These are phyloP conservation scores for Senna siamea DNA, from an alignment of 306 rosid genomes.

Conservation along the genomic window DNA sequence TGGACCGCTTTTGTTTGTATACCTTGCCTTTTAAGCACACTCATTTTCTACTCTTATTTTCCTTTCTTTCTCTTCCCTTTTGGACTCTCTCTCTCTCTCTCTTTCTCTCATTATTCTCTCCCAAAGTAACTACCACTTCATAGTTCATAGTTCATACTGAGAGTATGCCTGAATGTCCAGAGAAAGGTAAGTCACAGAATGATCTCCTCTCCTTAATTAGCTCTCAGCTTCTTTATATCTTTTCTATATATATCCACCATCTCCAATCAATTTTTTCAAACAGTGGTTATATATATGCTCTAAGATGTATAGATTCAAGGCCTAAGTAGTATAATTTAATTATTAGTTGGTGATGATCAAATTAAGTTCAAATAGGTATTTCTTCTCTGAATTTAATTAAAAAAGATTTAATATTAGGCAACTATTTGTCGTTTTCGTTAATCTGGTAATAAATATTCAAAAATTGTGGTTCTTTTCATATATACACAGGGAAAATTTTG, in stretches of 20 bases:
- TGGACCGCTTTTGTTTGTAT: slow-evolving; percentile 51
- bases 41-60: slow-evolving; percentile 48
- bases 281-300: neutral
- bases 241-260: too few species aligned
- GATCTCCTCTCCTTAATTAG: neutral
- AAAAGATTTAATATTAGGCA: too few species aligned
- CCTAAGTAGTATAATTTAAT: too few species aligned
- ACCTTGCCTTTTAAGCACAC: slow-evolving; percentile 88
- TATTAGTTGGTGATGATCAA: too few species aligned
- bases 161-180: slow-evolving; percentile 99
- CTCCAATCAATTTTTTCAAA: too few species aligned
- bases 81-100: slow-evolving; percentile 34
- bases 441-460: too few species aligned
- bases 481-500: slow-evolving; percentile 66
- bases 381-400: too few species aligned
- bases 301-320: too few species aligned
- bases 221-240: too few species aligned
- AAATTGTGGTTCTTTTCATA: too few species aligned
- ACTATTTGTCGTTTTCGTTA: too few species aligned
- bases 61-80: slow-evolving; percentile 40
- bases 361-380: too few species aligned
- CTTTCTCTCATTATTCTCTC: slow-evolving; percentile 41
- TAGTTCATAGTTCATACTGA: slow-evolving; percentile 44
- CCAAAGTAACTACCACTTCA: slow-evolving; percentile 48
- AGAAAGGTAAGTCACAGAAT: slow-evolving; percentile 70